These are phyloP conservation scores for Alnus rubra DNA, from an alignment of 306 rosid genomes.

Conservation along the genomic window DNA sequence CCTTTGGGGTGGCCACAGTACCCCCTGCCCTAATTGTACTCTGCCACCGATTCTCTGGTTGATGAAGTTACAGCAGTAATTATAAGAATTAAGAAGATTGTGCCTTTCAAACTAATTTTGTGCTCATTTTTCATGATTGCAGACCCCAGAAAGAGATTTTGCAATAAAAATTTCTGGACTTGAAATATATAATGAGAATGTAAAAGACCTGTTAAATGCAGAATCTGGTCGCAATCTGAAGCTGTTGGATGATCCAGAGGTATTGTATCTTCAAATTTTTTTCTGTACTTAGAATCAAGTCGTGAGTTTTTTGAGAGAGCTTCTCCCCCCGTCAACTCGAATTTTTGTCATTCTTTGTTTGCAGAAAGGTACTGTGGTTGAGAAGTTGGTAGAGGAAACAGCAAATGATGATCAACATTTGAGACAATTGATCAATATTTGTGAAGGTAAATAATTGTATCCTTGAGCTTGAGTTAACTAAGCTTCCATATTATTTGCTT, in stretches of 20 bases:
- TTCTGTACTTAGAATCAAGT: neutral
- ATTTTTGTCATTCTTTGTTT: conserved; percentile 17
- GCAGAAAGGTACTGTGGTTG: conserved; percentile 98
- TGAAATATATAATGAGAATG: conserved; percentile 97
- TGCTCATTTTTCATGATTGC: conserved; percentile 33
- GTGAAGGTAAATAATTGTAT: conserved; percentile 67
- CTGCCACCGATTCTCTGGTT: neutral
- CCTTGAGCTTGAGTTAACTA: conserved; percentile 10
- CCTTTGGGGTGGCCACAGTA: neutral
- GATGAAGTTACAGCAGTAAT: neutral
- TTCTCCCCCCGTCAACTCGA: conserved; percentile 15
- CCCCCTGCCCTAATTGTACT: neutral
- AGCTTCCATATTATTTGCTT: conserved; percentile 6
- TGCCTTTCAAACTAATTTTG: conserved; percentile 17
- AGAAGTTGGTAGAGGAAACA: conserved; percentile 92
- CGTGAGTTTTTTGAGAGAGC: neutral
- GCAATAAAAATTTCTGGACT: conserved; percentile 86
- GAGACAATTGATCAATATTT: conserved; percentile 85
- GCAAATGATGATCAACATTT: conserved; percentile 84
- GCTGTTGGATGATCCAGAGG: conserved; percentile 98
- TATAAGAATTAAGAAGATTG: conserved; percentile 2
- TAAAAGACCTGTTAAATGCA: conserved; percentile 82
- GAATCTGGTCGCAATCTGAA: conserved; percentile 91
- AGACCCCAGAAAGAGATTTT: conserved; percentile 93
- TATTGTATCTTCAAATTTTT: conserved; percentile 21